Base-by-base conservation (phyloP, 2,329 filamentous ascomycete species). In the Zasmidium angulare region DNA sequence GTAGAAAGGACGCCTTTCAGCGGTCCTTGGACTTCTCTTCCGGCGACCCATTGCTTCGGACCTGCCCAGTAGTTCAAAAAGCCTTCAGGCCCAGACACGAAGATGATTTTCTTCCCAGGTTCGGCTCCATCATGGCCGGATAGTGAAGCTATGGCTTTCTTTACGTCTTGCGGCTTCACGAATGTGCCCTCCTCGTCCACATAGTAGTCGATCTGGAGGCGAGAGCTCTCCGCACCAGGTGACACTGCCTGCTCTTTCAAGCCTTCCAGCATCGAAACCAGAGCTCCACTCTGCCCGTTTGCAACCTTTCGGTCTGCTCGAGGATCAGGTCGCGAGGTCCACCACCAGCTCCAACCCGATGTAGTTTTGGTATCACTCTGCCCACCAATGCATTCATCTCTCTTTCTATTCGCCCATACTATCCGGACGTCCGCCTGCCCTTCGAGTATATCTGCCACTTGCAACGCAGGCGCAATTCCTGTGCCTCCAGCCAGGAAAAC, bases 401-500 rank as follows among this genome's bases (percentile, higher is more conserved):
- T 79, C 58, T 76, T 75, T 55, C 90, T 79, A 72, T 86, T 91
- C 19, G 93, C 92, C 93, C 93, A 99, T 0, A 98, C 76, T 24
- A 98, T 87, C 51, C 85, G 83, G 56, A 96, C 83, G 17, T 65
- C 57, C 65, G 58, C 77, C 70, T 65, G 72, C 66, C 60, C 76
- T 11, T 93, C 75, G 9, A 72, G 21, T 0, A 85, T 84, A 61
- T 86, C 78, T 1, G 87, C 90, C 46, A 89, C 84, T 76, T 98
- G 93, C 74, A 98, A 76, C 7, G 93, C 95, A 0, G 93, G 91
- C 17, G 91, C 92, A 67, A 99, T 89, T 0, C 95, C 93, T 0
- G 95, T 99, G 0, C 95, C 95, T 1, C 93, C 95, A 1, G 93
- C 95, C 21, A 98, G 78, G 70, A 98, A 96, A 1, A 97, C 79